Percentiles rank a stretch among this genome's conserved stretches.
Evolutionary conservation across 805 yeast genomes (phyloP).

Genomic region (Barnettozyma sucrosica): DNA sequence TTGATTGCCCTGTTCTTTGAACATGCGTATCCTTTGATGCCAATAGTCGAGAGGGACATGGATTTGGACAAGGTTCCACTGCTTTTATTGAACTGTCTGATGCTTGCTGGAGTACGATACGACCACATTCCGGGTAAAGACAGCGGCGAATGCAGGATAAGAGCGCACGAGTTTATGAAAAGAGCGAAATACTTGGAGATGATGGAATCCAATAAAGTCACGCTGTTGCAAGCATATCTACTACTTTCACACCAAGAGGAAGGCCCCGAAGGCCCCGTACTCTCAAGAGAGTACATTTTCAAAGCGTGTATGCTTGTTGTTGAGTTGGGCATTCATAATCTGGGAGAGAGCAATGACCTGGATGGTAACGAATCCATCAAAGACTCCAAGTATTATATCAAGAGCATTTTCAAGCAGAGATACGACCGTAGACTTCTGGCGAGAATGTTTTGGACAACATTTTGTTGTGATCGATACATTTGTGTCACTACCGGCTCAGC

Average conservation of each 20-base stretch:
- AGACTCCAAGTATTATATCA: conserved; percentile 3
- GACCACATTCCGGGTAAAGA: neutral
- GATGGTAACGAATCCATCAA: conserved; percentile 3
- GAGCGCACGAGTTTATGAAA: conserved; percentile 1
- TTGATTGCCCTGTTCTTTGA: conserved; percentile 4
- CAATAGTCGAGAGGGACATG: conserved; percentile 5
- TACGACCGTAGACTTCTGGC: conserved; percentile 6
- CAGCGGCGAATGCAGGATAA: neutral
- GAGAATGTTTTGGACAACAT: conserved; percentile 10
- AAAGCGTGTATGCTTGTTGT: conserved; percentile 5
- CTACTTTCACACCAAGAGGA: conserved; percentile 8
- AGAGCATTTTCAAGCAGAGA: conserved; percentile 2
- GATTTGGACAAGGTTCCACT: conserved; percentile 4
- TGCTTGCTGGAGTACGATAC: conserved; percentile 7
- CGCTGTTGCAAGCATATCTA: conserved; percentile 8
- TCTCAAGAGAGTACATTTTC: conserved; percentile 6
- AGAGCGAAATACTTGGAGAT: conserved; percentile 6
- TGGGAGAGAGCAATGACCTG: conserved; percentile 5
- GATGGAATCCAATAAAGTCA: conserved; percentile 10
- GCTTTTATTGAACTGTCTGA: conserved; percentile 7
- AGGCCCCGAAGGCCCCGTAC: conserved; percentile 9
- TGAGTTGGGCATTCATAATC: conserved; percentile 8
- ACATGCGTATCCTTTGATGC: conserved; percentile 8
- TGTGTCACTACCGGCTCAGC: conserved; percentile 9
- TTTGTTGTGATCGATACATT: conserved; percentile 10